Conservation (phyloP, 805 yeast species). For the Maudiozyma turicensis region DNA sequence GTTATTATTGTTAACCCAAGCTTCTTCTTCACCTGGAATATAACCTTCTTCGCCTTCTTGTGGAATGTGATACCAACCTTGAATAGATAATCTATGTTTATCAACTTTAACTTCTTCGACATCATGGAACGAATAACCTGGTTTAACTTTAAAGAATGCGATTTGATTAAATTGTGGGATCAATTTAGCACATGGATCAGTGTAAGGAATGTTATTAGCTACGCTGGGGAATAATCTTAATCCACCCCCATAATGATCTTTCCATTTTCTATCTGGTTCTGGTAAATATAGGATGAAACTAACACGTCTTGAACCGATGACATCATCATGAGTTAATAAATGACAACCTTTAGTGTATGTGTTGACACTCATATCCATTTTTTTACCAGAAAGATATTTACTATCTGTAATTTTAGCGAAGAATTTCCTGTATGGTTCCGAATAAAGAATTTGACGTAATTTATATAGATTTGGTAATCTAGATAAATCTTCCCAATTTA, state of each 20-base stretch:
- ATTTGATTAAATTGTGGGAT: constrained; percentile 94
- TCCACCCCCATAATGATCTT: constrained; percentile 89
- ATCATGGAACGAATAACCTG: constrained; percentile 94
- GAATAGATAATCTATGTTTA: constrained; percentile 82
- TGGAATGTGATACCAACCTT: constrained; percentile 99
- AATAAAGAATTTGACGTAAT: constrained; percentile 78
- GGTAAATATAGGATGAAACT: constrained; percentile 89
- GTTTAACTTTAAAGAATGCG: constrained; percentile 92
- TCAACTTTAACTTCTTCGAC: constrained; percentile 94
- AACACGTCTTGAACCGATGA: constrained; percentile 88
- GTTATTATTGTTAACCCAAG: constrained; percentile 48
- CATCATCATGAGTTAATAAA: constrained; percentile 91
- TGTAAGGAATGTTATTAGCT: constrained; percentile 79
- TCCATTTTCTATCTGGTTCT: constrained; percentile 85
- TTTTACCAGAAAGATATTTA: constrained; percentile 82
- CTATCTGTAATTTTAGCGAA: constrained; percentile 71
- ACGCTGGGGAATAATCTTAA: constrained; percentile 77
- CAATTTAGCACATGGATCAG: constrained; percentile 59
- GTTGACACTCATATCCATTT: constrained; percentile 88
- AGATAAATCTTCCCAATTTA: constrained; percentile 63
- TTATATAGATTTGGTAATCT: constrained; percentile 68
- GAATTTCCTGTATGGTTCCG: constrained; percentile 72
- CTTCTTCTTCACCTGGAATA: constrained; percentile 71
- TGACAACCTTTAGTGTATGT: constrained; percentile 91
- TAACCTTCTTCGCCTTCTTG: constrained; percentile 86